phyloP scores from a whole-genome alignment of 768 basidiomycete species.

The Fibroporia radiculosa region DNA sequence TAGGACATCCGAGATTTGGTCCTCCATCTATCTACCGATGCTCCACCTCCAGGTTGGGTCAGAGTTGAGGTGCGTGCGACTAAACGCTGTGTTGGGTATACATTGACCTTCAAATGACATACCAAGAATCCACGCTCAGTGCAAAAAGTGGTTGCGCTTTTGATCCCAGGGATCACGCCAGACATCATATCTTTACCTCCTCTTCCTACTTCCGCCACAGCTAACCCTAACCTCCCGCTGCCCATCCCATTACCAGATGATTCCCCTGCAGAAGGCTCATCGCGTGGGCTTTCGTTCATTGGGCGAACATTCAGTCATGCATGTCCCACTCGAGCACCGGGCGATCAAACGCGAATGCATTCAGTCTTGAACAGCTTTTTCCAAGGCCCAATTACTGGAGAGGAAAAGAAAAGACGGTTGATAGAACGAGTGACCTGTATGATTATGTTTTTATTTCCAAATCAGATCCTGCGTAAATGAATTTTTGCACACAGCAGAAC shows the following conservation, averaged over 20 bases:
- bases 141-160: constrained; percentile 68
- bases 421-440: constrained; percentile 34
- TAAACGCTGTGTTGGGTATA: not conserved
- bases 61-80: constrained; percentile 57
- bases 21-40: constrained; percentile 75
- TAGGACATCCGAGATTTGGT: constrained; percentile 87
- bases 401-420: constrained; percentile 68
- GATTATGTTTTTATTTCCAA: constrained; percentile 3
- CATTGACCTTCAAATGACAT: constrained; percentile 3
- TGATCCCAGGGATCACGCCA: constrained; percentile 83
- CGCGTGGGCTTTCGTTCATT: constrained; percentile 49
- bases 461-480: not conserved
- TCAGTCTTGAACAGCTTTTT: constrained; percentile 81
- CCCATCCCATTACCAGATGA: constrained; percentile 33
- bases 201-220: constrained; percentile 58
- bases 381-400: constrained; percentile 66
- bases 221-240: constrained; percentile 49
- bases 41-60: constrained; percentile 83
- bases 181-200: constrained; percentile 67
- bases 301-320: constrained; percentile 84
- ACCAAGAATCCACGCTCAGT: constrained; percentile 67
- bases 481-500: constrained; percentile 38
- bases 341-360: constrained; percentile 79
- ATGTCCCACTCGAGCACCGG: constrained; percentile 88
- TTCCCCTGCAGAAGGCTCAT: constrained; percentile 16